Base-by-base conservation (phyloP, 1,284 basidiomycete species). In the Xerocomus amazonicus region DNA sequence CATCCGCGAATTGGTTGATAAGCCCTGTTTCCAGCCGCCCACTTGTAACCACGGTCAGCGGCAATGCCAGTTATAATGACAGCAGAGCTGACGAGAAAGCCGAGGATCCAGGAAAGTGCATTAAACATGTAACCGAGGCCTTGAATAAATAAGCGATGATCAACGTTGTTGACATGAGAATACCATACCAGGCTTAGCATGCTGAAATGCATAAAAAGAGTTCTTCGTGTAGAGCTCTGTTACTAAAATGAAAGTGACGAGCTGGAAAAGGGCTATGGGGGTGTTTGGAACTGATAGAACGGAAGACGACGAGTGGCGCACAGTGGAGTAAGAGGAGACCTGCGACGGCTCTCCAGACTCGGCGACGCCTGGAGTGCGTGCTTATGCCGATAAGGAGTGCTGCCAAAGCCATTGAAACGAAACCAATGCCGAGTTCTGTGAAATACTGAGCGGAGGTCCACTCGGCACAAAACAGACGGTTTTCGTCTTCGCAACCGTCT, bases 21-120 rank as follows among this genome's bases (percentile, higher is more conserved):
- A 9, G 80, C 78, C 49, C 85, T 75, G 57, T 85, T 84, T 43
- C 86, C 86, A 35, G 87, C 87, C 39, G 86, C 86, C 87, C 87
- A 90, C 49, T 69, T 71, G 56, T 84, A 73, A 6, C 87, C 87
- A 43, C 72, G 75, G 51, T 81, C 79, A 8, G 87, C 85, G 51
- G 83, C 79, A 7, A 81, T 64, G 9, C 87, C 87, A 5, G 84
- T 87, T 19, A 74, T 68, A 9, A 84, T 69, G 12, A 88, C 79
- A 2, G 74, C 80, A 31, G 70, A 53, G 2, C 76, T 73, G 32
- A 80, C 73, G 29, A 83, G 44, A 41, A 83, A 56, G 35, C 80
- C 78, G 9, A 70, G 59, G 13, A 80, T 58, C 87, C 87, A 90
- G 8, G 83, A 78, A 16, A 84, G 40, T 0, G 73, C 70, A 56